phyloP scores from a whole-genome alignment of 805 yeast genomes.

The Dipodascus geniculatus region DNA sequence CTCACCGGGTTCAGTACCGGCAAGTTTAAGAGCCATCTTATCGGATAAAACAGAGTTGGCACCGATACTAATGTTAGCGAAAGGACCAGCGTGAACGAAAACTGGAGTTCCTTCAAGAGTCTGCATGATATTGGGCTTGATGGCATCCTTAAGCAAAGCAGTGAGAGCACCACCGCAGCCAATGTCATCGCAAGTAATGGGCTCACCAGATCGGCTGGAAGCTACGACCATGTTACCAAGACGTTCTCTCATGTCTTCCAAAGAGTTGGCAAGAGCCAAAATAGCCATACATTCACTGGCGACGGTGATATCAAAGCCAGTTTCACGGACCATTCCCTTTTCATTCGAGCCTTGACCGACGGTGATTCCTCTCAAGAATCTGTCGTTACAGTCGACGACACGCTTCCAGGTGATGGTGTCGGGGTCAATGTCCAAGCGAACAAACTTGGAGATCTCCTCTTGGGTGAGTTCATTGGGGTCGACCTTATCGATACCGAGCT shows the following conservation, averaged over 20 bases:
- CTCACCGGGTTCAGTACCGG: slow-evolving; percentile 48
- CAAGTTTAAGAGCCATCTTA: slow-evolving; percentile 80
- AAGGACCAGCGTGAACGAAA: slow-evolving; percentile 97
- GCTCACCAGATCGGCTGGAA: slow-evolving; percentile 58
- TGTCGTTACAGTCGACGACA: slow-evolving; percentile 90
- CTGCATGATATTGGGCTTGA: slow-evolving; percentile 95
- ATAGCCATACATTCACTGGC: slow-evolving; percentile 97
- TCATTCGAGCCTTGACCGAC: slow-evolving; percentile 90
- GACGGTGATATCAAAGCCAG: slow-evolving; percentile 94
- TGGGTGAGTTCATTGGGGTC: slow-evolving; percentile 68
- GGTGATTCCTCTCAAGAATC: slow-evolving; percentile 80
- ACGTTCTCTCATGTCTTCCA: slow-evolving; percentile 75
- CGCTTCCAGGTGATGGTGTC: slow-evolving; percentile 85
- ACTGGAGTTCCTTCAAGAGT: slow-evolving; percentile 97
- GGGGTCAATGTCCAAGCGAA: slow-evolving; percentile 79
- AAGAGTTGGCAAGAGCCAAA: slow-evolving; percentile 66
- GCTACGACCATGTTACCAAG: slow-evolving; percentile 87
- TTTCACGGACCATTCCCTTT: slow-evolving; percentile 70
- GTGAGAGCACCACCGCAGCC: slow-evolving; percentile 94
- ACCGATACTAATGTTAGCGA: slow-evolving; percentile 94
- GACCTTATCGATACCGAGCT: slow-evolving; percentile 65
- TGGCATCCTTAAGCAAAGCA: slow-evolving; percentile 88
- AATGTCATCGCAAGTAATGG: slow-evolving; percentile 87
- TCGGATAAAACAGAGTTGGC: slow-evolving; percentile 94
- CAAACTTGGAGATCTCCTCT: slow-evolving; percentile 64